phyloP scores from a whole-genome alignment of 148 eudicot species.

The Gaultheria prostrata region DNA sequence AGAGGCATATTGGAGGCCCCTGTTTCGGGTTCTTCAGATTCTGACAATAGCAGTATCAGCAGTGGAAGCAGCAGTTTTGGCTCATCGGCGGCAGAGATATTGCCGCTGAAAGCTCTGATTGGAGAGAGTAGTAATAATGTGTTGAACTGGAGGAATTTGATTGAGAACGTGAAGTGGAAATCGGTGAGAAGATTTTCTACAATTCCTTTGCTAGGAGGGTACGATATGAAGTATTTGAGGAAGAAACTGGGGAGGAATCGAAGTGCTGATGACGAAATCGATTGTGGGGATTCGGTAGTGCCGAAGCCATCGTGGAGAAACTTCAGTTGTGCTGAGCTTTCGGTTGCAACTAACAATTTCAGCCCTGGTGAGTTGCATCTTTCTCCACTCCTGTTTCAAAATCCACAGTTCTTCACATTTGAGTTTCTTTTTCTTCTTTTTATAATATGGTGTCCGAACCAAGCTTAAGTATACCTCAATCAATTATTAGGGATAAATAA shows the following conservation, averaged over 20 bases:
- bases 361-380: slow-evolving; percentile 12
- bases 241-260: slow-evolving; percentile 44
- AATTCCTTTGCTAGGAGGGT: slow-evolving; percentile 40
- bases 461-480: too few relatives aligned
- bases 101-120: not conserved
- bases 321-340: slow-evolving; percentile 20
- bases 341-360: slow-evolving; percentile 23
- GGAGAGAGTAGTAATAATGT: slow-evolving; percentile 20
- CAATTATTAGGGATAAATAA: too few relatives aligned
- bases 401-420: not conserved
- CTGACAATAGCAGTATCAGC: slow-evolving; percentile 35
- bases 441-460: not conserved
- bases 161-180: slow-evolving; percentile 49
- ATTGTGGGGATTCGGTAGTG: slow-evolving; percentile 31
- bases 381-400: not conserved
- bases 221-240: slow-evolving; percentile 44
- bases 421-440: not conserved
- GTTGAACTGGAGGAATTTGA: slow-evolving; percentile 44
- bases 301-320: slow-evolving; percentile 31
- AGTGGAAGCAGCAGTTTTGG: slow-evolving; percentile 27
- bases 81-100: slow-evolving; percentile 8
- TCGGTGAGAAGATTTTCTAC: slow-evolving; percentile 46
- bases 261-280: slow-evolving; percentile 44
- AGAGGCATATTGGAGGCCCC: slow-evolving; percentile 71
- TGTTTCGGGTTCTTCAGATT: slow-evolving; percentile 38